These are phyloP conservation scores for Apiotrichum brassicae DNA, from an alignment of 1,284 basidiomycete species.

Conservation along the genomic window DNA sequence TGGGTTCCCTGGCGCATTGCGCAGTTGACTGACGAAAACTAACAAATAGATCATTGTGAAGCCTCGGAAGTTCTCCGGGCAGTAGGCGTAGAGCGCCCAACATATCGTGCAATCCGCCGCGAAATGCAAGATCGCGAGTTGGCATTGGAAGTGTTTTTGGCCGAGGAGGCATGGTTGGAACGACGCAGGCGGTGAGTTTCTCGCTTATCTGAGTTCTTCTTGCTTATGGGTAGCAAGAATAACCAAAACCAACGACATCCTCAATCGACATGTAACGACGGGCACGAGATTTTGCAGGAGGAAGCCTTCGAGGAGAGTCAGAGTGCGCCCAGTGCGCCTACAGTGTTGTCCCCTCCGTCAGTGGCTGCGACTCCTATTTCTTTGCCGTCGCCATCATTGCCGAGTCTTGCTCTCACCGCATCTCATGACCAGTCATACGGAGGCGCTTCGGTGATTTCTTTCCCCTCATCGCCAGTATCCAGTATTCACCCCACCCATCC, in stretches of 20 bases:
- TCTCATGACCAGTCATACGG: too few species aligned
- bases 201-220: too few species aligned
- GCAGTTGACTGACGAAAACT: not conserved
- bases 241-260: too few species aligned
- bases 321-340: too few species aligned
- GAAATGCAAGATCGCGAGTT: not conserved
- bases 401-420: not conserved
- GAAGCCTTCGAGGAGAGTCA: too few species aligned
- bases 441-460: too few species aligned
- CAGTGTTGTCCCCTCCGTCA: too few species aligned
- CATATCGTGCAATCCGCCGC: not conserved
- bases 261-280: too few species aligned
- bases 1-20: constrained; percentile 14
- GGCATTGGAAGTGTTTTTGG: not conserved
- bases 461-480: not conserved
- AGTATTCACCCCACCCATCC: too few species aligned
- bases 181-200: not conserved
- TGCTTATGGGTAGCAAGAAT: too few species aligned
- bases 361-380: too few species aligned
- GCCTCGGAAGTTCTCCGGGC: constrained; percentile 9
- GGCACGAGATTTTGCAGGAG: too few species aligned
- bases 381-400: not conserved
- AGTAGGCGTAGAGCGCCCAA: constrained; percentile 3
- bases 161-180: not conserved
- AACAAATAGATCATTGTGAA: constrained; percentile 9